Evolutionary conservation across 805 yeast species (phyloP).

Genomic region (Ogataea salicorniae): DNA sequence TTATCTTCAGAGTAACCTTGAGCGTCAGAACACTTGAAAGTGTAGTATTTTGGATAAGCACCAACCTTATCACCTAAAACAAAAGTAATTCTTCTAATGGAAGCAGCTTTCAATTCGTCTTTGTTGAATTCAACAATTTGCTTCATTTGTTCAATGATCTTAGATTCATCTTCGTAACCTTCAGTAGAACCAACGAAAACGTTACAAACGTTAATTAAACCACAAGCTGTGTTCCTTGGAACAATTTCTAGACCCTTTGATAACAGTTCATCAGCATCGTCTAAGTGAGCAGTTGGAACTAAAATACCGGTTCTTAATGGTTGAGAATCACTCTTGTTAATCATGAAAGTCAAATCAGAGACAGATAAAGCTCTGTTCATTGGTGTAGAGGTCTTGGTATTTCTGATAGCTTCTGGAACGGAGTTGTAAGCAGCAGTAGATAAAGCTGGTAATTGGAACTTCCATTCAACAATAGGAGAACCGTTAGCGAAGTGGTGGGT

Average conservation of each 20-base stretch:
- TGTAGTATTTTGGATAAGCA: conserved; percentile 89
- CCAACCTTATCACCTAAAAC: conserved; percentile 82
- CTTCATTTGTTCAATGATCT: conserved; percentile 55
- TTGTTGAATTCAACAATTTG: conserved; percentile 63
- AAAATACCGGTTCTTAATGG: conserved; percentile 82
- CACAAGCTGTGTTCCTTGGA: conserved; percentile 42
- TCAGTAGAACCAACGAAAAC: conserved; percentile 70
- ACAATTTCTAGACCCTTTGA: conserved; percentile 68
- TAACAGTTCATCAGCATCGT: conserved; percentile 83
- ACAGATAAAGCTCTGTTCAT: conserved; percentile 89
- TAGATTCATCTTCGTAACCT: conserved; percentile 68
- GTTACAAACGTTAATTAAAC: conserved; percentile 75
- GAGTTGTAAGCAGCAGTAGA: conserved; percentile 71
- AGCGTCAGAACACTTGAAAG: conserved; percentile 56
- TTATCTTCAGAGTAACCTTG: conserved; percentile 82
- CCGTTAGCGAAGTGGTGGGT: conserved; percentile 48
- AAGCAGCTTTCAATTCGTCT: conserved; percentile 63
- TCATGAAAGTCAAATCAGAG: conserved; percentile 83
- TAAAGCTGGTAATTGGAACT: conserved; percentile 75
- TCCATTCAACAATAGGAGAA: conserved; percentile 77
- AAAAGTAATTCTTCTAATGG: conserved; percentile 90
- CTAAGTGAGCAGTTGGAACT: conserved; percentile 75
- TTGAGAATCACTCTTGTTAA: conserved; percentile 58
- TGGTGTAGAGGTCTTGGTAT: conserved; percentile 31
- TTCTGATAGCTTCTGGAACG: conserved; percentile 44